Percentiles rank a stretch among this genome's conserved stretches.
These are phyloP conservation scores for Penicillium arizonense DNA, from an alignment of 495 filamentous ascomycete genomes.

Conservation along the genomic window DNA sequence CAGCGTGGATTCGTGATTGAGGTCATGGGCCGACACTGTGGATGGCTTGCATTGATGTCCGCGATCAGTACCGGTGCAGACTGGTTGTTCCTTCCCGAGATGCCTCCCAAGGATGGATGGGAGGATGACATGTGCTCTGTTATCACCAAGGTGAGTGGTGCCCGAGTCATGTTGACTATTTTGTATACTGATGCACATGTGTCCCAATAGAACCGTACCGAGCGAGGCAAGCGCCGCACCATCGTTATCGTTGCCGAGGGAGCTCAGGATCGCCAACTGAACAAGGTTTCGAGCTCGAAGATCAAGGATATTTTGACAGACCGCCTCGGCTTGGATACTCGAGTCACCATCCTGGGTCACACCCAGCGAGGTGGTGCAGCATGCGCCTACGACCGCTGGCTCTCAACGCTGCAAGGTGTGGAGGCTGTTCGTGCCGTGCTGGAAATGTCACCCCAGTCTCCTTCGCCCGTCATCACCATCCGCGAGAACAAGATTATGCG, in stretches of 20 bases:
- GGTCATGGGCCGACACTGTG: conserved; percentile 99
- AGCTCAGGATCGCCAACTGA: conserved; percentile 80
- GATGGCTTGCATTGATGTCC: conserved; percentile 96
- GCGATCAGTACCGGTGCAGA: conserved; percentile 94
- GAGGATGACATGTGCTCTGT: conserved; percentile 82
- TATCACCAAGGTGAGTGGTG: conserved; percentile 66
- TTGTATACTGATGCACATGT: not conserved
- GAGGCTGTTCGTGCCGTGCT: conserved; percentile 97
- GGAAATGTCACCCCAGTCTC: conserved; percentile 81
- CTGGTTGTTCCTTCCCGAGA: conserved; percentile 96
- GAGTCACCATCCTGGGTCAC: conserved; percentile 93
- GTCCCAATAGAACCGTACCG: conserved; percentile 65
- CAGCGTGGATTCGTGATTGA: conserved; percentile 97
- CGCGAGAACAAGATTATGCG: conserved; percentile 97
- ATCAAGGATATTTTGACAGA: conserved; percentile 87
- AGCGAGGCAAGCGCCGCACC: conserved; percentile 90
- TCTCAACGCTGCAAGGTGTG: conserved; percentile 90
- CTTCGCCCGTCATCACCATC: conserved; percentile 92
- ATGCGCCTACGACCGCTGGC: conserved; percentile 91
- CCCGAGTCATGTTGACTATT: not conserved
- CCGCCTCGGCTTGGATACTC: conserved; percentile 79
- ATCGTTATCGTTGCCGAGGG: conserved; percentile 98
- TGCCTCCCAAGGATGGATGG: conserved; percentile 86
- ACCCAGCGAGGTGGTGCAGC: conserved; percentile 92
- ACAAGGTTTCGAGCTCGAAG: conserved; percentile 73